phyloP scores from a whole-genome alignment of 495 filamentous ascomycete genomes.

The Entonaema liquescens region DNA sequence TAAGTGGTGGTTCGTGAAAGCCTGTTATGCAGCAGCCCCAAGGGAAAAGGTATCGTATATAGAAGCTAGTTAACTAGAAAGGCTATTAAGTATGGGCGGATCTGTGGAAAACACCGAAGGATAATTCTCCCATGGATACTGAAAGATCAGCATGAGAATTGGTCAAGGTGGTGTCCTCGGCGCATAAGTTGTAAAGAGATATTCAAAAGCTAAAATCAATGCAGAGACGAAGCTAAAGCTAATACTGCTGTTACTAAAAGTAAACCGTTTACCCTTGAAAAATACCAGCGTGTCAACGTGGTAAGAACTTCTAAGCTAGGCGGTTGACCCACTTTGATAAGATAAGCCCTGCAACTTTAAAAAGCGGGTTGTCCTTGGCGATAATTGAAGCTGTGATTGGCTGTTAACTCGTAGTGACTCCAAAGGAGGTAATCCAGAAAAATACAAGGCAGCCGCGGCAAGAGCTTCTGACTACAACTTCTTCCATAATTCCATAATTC shows the following conservation, averaged over 20 bases:
- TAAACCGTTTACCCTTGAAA: constrained; percentile 8
- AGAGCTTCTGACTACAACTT: background rate
- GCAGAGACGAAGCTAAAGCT: background rate
- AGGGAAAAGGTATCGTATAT: constrained; percentile 3
- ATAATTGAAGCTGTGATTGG: constrained; percentile 17
- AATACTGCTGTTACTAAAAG: background rate
- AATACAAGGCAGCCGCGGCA: constrained; percentile 6
- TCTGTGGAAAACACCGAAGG: constrained; percentile 14
- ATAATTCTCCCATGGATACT: constrained; percentile 28
- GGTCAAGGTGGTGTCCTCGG: constrained; percentile 21
- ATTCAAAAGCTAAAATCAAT: constrained; percentile 6
- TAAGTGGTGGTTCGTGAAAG: constrained; percentile 23
- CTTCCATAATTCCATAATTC: background rate
- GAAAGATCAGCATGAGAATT: constrained; percentile 33
- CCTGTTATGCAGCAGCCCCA: background rate
- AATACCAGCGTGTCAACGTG: constrained; percentile 43
- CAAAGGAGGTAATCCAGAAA: constrained; percentile 20
- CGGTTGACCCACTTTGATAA: constrained; percentile 23
- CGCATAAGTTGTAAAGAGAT: constrained; percentile 1
- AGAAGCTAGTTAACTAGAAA: background rate
- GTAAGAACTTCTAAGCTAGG: constrained; percentile 28
- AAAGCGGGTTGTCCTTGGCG: constrained; percentile 17
- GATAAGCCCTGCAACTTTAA: constrained; percentile 39
- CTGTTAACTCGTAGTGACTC: background rate
- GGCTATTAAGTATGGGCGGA: background rate